Evolutionary conservation across 495 filamentous ascomycete genomes (phyloP), one percentile per base, ranked within the genome.

Genomic region (Hyaloscypha hepaticicola): DNA sequence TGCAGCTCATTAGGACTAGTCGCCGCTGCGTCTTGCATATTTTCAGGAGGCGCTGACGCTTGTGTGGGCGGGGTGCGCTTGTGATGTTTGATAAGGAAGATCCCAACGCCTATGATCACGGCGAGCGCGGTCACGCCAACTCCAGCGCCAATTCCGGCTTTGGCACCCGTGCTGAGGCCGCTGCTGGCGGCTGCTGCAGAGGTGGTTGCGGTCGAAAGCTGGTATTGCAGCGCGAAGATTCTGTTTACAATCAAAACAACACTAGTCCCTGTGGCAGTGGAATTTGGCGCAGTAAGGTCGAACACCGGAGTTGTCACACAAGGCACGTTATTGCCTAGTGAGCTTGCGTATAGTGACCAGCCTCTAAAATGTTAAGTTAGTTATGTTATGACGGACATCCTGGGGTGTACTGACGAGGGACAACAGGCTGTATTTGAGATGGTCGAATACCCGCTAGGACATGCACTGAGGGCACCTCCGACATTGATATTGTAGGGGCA

Each of bases 391-490:
- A 53, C 50, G 25, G 50, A 26, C 50, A 26, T 21, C 22, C n/a
- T 25, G 3, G 50, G 50, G 5, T 53, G 22, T 53, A 53, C 50
- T 53, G 50, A 53, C 50, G 50, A 53, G 50, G 50, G 50, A 53
- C 50, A 53, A 53, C 50, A 53, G 50, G 50, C 50, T 26, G 50
- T 53, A 53, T 53, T 53, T 53, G 50, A 53, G 50, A 53, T 53
- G 50, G 50, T 53, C 50, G 50, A 53, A 53, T 53, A 53, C 50
- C 50, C 50, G 50, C 21, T 53, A 28, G 50, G 50, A 53, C 50
- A 53, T 53, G 50, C 50, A 26, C 50, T 28, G n/a, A 53, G 50
- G 50, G 14, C 50, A 53, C 19, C 50, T 26, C 50, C 50, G 26
- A 53, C 50, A 21, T 53, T 53, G 3, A 53, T 53, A 53, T 53